Evolutionary conservation across 2,329 filamentous ascomycete genomes (phyloP).

Genomic region (Colletotrichum destructivum): DNA sequence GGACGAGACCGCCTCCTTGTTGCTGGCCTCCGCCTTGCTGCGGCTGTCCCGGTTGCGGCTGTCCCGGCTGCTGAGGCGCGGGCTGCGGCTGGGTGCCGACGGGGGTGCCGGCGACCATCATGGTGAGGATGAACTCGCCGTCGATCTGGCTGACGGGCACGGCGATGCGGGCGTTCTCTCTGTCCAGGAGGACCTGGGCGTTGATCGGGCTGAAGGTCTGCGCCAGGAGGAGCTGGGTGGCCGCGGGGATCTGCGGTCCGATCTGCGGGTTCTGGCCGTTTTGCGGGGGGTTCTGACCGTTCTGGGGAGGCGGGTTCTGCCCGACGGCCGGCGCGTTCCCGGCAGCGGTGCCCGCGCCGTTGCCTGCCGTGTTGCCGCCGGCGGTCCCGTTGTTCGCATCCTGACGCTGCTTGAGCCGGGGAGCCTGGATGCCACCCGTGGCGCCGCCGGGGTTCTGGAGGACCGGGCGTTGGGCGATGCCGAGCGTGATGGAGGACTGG

Average conservation of each 20-base stretch:
- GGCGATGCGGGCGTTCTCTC: conserved; percentile 43
- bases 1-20: conserved; percentile 1
- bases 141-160: conserved; percentile 44
- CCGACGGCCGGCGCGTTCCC: conserved; percentile 18
- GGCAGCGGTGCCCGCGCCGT: conserved; percentile 11
- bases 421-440: conserved; percentile 29
- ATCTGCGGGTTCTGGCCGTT: conserved; percentile 17
- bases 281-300: conserved; percentile 11
- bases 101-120: conserved; percentile 40
- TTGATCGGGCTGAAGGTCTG: conserved; percentile 45
- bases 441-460: conserved; percentile 45
- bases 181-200: conserved; percentile 42
- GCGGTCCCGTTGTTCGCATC: conserved; percentile 29
- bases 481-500: conserved; percentile 42
- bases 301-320: neutral
- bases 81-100: conserved; percentile 38
- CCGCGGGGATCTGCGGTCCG: conserved; percentile 39
- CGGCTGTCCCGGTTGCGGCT: conserved; percentile 7
- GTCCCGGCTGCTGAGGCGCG: conserved; percentile 16
- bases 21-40: conserved; percentile 2
- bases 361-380: conserved; percentile 7
- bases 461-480: conserved; percentile 44
- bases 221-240: conserved; percentile 44
- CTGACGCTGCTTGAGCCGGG: conserved; percentile 35
- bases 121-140: conserved; percentile 45